phyloP scores from a whole-genome alignment of 2,329 filamentous ascomycete species.

The Tolypocladium capitatum region DNA sequence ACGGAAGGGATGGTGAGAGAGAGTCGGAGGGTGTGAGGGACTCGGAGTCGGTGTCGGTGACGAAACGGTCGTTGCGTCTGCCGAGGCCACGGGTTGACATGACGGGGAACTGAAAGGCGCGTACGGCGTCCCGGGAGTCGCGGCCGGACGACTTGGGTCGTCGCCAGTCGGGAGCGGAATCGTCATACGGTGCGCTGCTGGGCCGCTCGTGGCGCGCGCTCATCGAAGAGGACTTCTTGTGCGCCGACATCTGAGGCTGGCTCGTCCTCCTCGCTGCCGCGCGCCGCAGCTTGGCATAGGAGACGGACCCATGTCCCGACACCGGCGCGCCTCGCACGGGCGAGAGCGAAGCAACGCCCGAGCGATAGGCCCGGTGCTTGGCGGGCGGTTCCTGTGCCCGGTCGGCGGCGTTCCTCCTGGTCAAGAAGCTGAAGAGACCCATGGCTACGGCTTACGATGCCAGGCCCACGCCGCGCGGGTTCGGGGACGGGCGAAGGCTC shows the following conservation, averaged over 20 bases:
- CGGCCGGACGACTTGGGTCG: not conserved
- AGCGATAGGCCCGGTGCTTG: not conserved
- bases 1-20: no score
- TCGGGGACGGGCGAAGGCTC: not conserved
- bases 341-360: not conserved
- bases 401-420: not conserved
- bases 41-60: not conserved
- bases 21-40: not conserved
- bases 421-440: constrained; percentile 3
- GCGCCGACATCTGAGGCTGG: not conserved
- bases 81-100: not conserved
- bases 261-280: not conserved
- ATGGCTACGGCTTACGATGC: not conserved
- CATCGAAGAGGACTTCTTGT: not conserved
- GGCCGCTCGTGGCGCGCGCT: not conserved
- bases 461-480: not conserved
- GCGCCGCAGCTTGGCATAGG: not conserved
- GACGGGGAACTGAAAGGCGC: not conserved
- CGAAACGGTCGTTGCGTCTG: not conserved
- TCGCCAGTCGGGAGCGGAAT: constrained; percentile 5
- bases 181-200: not conserved
- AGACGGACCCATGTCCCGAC: not conserved
- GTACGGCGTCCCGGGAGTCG: not conserved
- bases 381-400: not conserved
- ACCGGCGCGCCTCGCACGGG: not conserved